Percentiles rank a stretch among this genome's conserved stretches.
Evolutionary conservation across 2,329 filamentous ascomycete genomes (phyloP).

Genomic region (Penicillium sp.): DNA sequence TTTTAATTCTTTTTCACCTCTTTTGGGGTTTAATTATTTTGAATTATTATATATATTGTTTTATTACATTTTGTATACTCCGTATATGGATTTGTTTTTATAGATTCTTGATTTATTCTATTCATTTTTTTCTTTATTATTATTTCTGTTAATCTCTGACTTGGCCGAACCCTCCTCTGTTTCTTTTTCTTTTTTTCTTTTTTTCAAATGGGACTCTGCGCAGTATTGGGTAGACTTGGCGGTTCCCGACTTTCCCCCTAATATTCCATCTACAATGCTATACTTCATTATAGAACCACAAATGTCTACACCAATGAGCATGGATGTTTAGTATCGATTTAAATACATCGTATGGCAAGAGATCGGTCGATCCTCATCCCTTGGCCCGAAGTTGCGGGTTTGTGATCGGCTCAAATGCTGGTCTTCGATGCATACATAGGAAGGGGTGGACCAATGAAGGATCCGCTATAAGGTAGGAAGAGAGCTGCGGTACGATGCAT

Average conservation of each 20-base stretch:
- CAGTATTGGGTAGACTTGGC: neutral
- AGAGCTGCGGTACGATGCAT: conserved; percentile 6
- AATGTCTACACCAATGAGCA: neutral
- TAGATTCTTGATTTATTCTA: neutral
- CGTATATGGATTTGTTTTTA: neutral
- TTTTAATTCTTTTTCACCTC: neutral
- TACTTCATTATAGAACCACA: neutral
- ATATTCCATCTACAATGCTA: neutral
- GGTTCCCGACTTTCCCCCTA: neutral
- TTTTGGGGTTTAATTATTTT: neutral
- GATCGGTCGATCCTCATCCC: conserved; percentile 21
- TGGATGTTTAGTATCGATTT: neutral
- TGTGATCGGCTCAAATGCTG: conserved; percentile 25
- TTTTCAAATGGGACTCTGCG: neutral
- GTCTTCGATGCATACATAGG: conserved; percentile 22
- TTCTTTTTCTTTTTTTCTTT: neutral
- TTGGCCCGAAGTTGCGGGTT: conserved; percentile 19
- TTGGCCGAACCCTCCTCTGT: neutral
- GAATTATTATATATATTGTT: neutral
- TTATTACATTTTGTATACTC: neutral
- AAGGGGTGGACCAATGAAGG: conserved; percentile 15
- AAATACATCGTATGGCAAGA: conserved; percentile 4
- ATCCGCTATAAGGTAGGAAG: conserved; percentile 3
- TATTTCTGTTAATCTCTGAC: conserved; percentile 5
- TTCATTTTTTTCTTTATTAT: conserved; percentile 1